Evolutionary conservation across 148 eudicot genomes (phyloP).

Genomic region (Mesembryanthemum crystallinum): DNA sequence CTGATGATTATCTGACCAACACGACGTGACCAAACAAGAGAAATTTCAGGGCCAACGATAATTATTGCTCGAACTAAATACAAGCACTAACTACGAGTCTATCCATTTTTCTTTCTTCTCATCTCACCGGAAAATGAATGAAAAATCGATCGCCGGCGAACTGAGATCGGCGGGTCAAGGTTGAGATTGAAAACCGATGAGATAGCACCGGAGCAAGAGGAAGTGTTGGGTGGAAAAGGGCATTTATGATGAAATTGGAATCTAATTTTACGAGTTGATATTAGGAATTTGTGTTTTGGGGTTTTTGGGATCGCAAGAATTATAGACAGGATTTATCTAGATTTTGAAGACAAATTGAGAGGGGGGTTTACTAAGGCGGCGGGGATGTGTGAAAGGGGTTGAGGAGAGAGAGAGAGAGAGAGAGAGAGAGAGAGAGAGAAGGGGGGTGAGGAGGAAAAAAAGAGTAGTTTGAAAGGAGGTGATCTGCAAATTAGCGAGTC

Average conservation of each 20-base stretch:
- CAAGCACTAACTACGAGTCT: neutral
- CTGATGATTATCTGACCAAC: constrained; percentile 30
- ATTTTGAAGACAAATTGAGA: neutral
- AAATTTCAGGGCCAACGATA: constrained; percentile 24
- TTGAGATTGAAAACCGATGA: too few relatives aligned
- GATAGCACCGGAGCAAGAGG: too few relatives aligned
- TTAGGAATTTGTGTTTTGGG: neutral
- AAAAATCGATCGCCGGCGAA: neutral
- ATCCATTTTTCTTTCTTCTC: too few relatives aligned
- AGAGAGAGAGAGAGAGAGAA: constrained; percentile 14
- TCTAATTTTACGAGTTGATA: neutral
- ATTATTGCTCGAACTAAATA: constrained; percentile 3
- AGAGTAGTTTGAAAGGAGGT: neutral
- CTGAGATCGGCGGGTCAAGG: neutral
- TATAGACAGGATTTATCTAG: constrained; percentile 11
- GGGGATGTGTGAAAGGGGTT: neutral
- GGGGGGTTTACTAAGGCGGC: constrained; percentile 8
- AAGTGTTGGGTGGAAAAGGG: too few relatives aligned
- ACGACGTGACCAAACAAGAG: constrained; percentile 12
- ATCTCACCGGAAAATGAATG: neutral
- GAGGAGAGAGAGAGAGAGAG: neutral
- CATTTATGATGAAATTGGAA: neutral
- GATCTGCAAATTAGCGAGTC: neutral
- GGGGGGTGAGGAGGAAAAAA: neutral
- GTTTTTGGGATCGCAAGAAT: neutral